These are phyloP conservation scores for Ceratocystis lukuohia DNA, from an alignment of 2,329 filamentous ascomycete genomes.

Conservation along the genomic window DNA sequence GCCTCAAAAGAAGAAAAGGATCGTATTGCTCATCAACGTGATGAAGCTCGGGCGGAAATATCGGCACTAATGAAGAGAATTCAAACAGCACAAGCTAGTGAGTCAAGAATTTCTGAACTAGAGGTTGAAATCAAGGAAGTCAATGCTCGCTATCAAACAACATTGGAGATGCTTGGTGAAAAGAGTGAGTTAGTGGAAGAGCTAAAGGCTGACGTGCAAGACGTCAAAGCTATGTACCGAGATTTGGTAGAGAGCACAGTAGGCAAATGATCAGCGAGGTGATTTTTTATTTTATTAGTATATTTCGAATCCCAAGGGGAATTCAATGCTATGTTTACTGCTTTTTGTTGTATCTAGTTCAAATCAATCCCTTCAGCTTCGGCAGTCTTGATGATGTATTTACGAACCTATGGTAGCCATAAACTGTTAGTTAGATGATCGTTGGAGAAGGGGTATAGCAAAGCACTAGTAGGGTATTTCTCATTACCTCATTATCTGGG, in stretches of 20 bases:
- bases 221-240: constrained; percentile 92
- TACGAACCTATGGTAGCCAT: constrained; percentile 44
- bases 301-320: background rate
- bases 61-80: constrained; percentile 77
- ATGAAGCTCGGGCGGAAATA: constrained; percentile 87
- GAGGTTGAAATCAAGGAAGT: constrained; percentile 56
- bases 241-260: constrained; percentile 80
- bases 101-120: constrained; percentile 47
- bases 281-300: background rate
- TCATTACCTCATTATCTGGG: constrained; percentile 63
- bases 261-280: background rate
- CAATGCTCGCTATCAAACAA: constrained; percentile 72
- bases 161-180: constrained; percentile 87
- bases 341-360: constrained; percentile 20
- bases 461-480: background rate
- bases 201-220: constrained; percentile 71
- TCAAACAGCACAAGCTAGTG: constrained; percentile 52
- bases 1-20: constrained; percentile 74
- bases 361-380: constrained; percentile 72
- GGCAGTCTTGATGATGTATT: constrained; percentile 63
- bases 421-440: background rate
- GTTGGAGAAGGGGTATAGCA: background rate
- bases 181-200: constrained; percentile 94
- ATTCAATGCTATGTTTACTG: background rate
- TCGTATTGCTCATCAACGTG: constrained; percentile 68